These are phyloP conservation scores for Colletotrichum liriopes DNA, from an alignment of 2,329 filamentous ascomycete genomes.

Conservation along the genomic window DNA sequence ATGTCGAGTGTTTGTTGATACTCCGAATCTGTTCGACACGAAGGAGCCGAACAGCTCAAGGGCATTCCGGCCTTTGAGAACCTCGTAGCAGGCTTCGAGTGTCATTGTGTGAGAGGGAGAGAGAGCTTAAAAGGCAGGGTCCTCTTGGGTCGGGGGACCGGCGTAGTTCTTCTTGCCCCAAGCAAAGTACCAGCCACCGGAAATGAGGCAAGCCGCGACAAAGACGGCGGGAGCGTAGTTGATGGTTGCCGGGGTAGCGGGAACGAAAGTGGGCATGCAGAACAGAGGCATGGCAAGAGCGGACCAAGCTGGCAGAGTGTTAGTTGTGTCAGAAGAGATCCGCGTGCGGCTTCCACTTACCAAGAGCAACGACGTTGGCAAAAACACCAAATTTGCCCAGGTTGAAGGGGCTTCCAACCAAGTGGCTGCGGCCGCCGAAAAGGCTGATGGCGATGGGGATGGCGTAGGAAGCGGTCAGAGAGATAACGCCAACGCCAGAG, in stretches of 20 bases:
- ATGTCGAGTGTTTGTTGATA: background rate
- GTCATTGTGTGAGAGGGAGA: background rate
- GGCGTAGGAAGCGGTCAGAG: constrained; percentile 78
- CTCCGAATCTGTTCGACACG: background rate
- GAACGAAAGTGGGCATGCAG: constrained; percentile 79
- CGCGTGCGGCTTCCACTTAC: constrained; percentile 59
- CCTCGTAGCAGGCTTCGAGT: background rate
- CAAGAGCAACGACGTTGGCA: constrained; percentile 76
- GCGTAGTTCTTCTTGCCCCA: constrained; percentile 81
- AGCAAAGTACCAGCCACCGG: constrained; percentile 76
- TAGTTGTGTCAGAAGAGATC: constrained; percentile 44
- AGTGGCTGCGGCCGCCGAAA: constrained; percentile 71
- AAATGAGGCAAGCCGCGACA: constrained; percentile 73
- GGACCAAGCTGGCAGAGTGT: constrained; percentile 71
- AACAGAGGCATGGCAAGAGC: constrained; percentile 79
- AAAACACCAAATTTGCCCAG: constrained; percentile 74
- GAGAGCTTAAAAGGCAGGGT: constrained; percentile 44
- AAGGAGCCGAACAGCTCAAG: background rate
- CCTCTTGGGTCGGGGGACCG: constrained; percentile 69
- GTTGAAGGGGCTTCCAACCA: constrained; percentile 71
- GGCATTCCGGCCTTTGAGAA: constrained; percentile 1
- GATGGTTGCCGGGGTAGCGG: constrained; percentile 72
- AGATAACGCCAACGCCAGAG: constrained; percentile 79
- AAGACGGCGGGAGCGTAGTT: constrained; percentile 87
- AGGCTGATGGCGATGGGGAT: constrained; percentile 77